Conservation (phyloP, 2,329 filamentous ascomycete species). For the Xylariaceae sp. region DNA sequence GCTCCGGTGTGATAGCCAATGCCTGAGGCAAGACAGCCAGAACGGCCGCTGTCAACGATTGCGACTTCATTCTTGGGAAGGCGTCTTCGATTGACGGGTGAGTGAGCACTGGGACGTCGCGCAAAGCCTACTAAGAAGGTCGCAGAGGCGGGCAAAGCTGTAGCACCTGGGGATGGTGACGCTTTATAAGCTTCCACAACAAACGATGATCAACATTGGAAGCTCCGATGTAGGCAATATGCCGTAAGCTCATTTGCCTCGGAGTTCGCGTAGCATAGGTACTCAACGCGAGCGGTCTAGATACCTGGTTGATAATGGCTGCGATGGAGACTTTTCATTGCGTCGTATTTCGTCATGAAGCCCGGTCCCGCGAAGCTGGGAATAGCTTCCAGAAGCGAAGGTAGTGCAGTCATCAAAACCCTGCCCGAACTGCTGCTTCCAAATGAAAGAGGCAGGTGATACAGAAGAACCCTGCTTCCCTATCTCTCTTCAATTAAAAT, state of each 20-base stretch:
- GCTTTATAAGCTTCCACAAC: constrained; percentile 22
- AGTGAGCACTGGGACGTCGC: constrained; percentile 18
- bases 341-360: constrained; percentile 21
- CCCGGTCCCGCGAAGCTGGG: constrained; percentile 19
- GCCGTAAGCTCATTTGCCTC: constrained; percentile 19
- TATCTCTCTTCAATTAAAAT: background rate
- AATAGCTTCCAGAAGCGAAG: constrained; percentile 11
- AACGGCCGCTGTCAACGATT: constrained; percentile 35
- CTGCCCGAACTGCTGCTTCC: background rate
- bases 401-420: constrained; percentile 4
- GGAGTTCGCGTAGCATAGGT: constrained; percentile 11
- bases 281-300: background rate
- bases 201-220: constrained; percentile 13
- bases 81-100: constrained; percentile 24
- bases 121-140: constrained; percentile 22
- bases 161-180: constrained; percentile 12
- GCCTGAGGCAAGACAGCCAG: constrained; percentile 38
- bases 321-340: background rate
- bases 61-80: constrained; percentile 37
- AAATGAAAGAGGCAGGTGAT: constrained; percentile 34
- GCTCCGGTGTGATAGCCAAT: constrained; percentile 41
- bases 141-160: background rate
- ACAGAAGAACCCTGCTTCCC: background rate
- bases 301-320: background rate
- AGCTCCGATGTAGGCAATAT: constrained; percentile 24